Evolutionary conservation across 148 eudicot genomes (phyloP), one percentile per base, ranked within the genome.

Genomic region (Fagopyrum homotropicum): DNA sequence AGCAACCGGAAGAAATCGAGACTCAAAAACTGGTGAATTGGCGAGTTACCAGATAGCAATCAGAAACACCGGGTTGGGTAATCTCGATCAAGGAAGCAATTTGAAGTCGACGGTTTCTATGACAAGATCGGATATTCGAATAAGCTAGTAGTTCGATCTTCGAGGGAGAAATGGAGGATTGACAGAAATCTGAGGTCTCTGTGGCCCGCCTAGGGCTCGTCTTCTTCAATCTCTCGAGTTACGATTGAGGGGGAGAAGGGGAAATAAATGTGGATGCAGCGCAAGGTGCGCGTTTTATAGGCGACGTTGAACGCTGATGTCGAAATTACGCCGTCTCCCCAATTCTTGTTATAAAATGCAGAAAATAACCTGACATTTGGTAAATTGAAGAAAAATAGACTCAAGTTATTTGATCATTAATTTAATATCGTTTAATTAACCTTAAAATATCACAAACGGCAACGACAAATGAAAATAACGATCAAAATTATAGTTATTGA

Each of bases 131-230:
- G 47, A 66, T 66, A 12, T 14, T 5, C 47, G 35, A 6, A 66
- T 29, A 15, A 30, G 69, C 5, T 29, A 29, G 69, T 30, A 63
- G 69, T 9, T 59, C 16, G 14, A 66, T 15, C 19, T 14, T 4
- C 9, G 19, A 15, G 19, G 6, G 5, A 22, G n/a, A 64, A 35
- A 30, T 4, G 69, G 16, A 7, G 47, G 71, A 5, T 61, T 61
- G 71, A 66, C 46, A 66, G 71, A 66, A 66, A 15, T 35, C 46
- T 6, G 4, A 22, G 10, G 69, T 29, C 69, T 30, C 69, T 63
- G 44, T 30, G 16, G 46, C 71, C 71, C 71, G 71, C 46, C 30
- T 66, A 66, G 71, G 71, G 46, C 71, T 66, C 8, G 35, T 19
- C 11, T 22, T 59, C 64, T 66, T 66, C 17, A 66, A 66, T 43